phyloP scores from a whole-genome alignment of 371 early-diverging fungal species.

The Blakeslea trispora region DNA sequence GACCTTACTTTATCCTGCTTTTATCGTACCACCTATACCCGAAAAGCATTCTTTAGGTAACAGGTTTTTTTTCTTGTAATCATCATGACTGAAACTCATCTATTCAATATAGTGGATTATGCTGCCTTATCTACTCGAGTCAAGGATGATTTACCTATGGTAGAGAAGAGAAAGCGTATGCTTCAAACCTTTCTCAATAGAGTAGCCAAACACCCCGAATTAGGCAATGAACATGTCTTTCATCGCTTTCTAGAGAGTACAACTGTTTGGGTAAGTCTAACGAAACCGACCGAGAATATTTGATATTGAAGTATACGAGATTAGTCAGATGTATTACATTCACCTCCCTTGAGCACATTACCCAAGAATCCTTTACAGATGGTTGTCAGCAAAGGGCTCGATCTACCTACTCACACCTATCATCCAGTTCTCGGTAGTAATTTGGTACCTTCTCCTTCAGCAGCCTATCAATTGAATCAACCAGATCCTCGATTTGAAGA shows the following conservation, averaged over 20 bases:
- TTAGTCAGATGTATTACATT: slow-evolving; percentile 75
- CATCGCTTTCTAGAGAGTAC: slow-evolving; percentile 85
- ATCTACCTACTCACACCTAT: slow-evolving; percentile 25
- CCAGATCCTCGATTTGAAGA: slow-evolving; percentile 80
- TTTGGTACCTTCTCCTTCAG: slow-evolving; percentile 60
- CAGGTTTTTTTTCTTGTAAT: no score
- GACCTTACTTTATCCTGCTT: slow-evolving; percentile 76
- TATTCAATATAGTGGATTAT: slow-evolving; percentile 76
- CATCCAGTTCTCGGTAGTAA: slow-evolving; percentile 31
- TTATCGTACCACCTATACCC: slow-evolving; percentile 95
- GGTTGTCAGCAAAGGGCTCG: slow-evolving; percentile 30
- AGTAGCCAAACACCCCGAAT: slow-evolving; percentile 82
- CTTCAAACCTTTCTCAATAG: slow-evolving; percentile 92
- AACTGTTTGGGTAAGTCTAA: slow-evolving; percentile 58
- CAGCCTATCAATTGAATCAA: slow-evolving; percentile 58
- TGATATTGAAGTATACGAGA: no score
- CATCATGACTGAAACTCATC: no score
- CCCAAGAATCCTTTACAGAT: slow-evolving; percentile 66
- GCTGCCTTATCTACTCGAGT: slow-evolving; percentile 83
- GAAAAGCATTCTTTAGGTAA: slow-evolving; percentile 91
- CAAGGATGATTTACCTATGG: slow-evolving; percentile 86
- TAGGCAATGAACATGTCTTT: slow-evolving; percentile 86
- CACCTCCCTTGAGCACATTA: slow-evolving; percentile 46
- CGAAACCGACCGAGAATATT: slow-evolving; percentile 11
- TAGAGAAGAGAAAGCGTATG: slow-evolving; percentile 92